phyloP scores from a whole-genome alignment of 495 filamentous ascomycete species.

The Penicillium maclennaniae region DNA sequence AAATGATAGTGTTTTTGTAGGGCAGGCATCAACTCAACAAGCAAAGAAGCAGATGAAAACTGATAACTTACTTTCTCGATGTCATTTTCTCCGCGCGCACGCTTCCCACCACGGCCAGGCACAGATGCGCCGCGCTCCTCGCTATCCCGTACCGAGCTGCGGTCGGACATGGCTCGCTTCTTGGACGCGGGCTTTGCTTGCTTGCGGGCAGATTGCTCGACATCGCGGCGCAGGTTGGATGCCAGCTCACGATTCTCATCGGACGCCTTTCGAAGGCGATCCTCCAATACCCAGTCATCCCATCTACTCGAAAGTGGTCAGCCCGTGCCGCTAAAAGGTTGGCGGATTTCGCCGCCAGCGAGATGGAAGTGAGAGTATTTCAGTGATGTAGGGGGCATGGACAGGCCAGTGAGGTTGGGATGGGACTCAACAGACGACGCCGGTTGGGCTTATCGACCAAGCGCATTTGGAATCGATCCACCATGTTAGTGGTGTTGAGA shows the following conservation, averaged over 20 bases:
- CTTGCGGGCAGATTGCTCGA: slow-evolving; percentile 38
- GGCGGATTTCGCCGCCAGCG: not conserved
- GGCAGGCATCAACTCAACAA: not conserved
- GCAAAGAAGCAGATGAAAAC: not conserved
- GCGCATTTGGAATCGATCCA: not conserved
- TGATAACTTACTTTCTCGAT: slow-evolving; percentile 70
- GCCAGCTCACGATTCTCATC: slow-evolving; percentile 91
- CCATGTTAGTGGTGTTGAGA: not conserved
- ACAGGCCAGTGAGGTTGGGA: not conserved
- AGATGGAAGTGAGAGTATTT: not conserved
- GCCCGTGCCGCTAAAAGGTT: not conserved
- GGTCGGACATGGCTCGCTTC: slow-evolving; percentile 65
- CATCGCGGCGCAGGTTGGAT: slow-evolving; percentile 41
- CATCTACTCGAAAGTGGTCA: slow-evolving; percentile 52
- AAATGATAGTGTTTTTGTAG: not conserved
- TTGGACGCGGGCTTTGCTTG: slow-evolving; percentile 49
- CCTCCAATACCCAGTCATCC: slow-evolving; percentile 98
- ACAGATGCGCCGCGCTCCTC: slow-evolving; percentile 75
- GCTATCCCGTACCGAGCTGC: slow-evolving; percentile 76
- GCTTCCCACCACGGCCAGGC: slow-evolving; percentile 62
- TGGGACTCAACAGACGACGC: not conserved
- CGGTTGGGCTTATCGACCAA: not conserved
- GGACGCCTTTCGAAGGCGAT: slow-evolving; percentile 88
- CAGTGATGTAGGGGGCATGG: not conserved
- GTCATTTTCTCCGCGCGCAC: slow-evolving; percentile 69